Evolutionary conservation across 108 stramenopile genomes (phyloP).

Genomic region (Nitzschia sp.): DNA sequence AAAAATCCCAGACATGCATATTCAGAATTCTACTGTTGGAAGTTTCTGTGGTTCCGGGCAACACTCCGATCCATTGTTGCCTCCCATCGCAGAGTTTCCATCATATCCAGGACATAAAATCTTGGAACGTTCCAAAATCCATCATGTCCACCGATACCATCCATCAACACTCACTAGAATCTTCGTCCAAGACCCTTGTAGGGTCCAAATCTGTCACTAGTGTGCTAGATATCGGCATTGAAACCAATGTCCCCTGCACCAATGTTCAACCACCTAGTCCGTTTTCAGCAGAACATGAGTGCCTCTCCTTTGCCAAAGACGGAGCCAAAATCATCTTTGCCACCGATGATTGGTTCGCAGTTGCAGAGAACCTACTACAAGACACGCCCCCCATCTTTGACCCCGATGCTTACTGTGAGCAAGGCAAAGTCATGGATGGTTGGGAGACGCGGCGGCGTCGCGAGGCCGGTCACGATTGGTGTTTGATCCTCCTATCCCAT

Average conservation of each 20-base stretch:
- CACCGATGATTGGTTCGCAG: conserved; percentile 92
- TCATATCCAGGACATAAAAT: too few relatives aligned
- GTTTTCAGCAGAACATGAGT: conserved; percentile 7
- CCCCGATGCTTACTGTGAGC: conserved; percentile 75
- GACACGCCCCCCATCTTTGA: conserved; percentile 69
- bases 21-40: neutral
- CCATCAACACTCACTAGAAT: neutral
- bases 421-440: conserved; percentile 94
- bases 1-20: neutral
- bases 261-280: conserved; percentile 8
- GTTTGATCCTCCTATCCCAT: conserved; percentile 64
- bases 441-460: conserved; percentile 87
- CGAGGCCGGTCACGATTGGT: conserved; percentile 91
- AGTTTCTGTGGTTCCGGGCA: too few relatives aligned
- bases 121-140: too few relatives aligned
- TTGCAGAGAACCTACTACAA: conserved; percentile 74
- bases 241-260: neutral
- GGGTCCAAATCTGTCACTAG: conserved; percentile 24
- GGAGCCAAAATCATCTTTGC: conserved; percentile 70
- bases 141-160: neutral
- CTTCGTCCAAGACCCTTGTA: conserved; percentile 1
- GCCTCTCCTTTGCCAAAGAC: conserved; percentile 15
- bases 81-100: too few relatives aligned
- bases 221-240: conserved; percentile 12
- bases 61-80: too few relatives aligned